These are phyloP conservation scores for Phylloporus arenicola DNA, from an alignment of 768 basidiomycete genomes.

Conservation along the genomic window DNA sequence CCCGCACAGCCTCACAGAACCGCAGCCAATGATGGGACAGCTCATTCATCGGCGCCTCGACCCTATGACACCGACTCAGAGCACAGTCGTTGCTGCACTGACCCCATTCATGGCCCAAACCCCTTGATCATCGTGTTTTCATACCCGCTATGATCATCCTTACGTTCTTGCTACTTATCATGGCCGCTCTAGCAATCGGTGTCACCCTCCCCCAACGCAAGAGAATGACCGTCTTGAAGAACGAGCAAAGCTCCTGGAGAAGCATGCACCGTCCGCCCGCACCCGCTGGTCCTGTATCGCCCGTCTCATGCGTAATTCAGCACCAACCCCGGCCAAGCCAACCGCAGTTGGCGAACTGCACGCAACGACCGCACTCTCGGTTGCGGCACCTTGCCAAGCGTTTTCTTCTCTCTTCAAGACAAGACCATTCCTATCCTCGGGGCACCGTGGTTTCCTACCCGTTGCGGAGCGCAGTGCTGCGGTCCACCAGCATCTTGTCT, in stretches of 20 bases:
- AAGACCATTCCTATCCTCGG: constrained; percentile 23
- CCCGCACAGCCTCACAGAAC: neutral
- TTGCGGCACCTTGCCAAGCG: constrained; percentile 22
- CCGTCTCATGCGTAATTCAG: neutral
- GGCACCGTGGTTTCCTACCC: constrained; percentile 6
- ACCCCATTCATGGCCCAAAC: neutral
- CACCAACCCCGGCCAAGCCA: too few species aligned
- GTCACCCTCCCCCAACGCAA: constrained; percentile 20
- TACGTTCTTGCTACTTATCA: constrained; percentile 12
- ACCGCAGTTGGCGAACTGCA: constrained; percentile 23
- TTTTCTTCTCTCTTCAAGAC: constrained; percentile 16
- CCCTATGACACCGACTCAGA: constrained; percentile 18
- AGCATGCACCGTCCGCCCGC: neutral
- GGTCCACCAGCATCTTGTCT: neutral
- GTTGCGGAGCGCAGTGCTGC: constrained; percentile 6
- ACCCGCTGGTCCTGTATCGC: neutral
- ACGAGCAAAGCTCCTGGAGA: neutral
- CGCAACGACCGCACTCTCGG: constrained; percentile 18
- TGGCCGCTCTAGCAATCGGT: constrained; percentile 15
- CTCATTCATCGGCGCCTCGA: neutral
- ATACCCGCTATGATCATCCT: constrained; percentile 19
- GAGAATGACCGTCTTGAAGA: neutral
- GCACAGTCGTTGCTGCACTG: neutral
- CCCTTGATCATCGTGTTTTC: constrained; percentile 2
- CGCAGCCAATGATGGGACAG: neutral